These are phyloP conservation scores for Asterophora lycoperdoides DNA, from an alignment of 768 basidiomycete genomes.

Conservation along the genomic window DNA sequence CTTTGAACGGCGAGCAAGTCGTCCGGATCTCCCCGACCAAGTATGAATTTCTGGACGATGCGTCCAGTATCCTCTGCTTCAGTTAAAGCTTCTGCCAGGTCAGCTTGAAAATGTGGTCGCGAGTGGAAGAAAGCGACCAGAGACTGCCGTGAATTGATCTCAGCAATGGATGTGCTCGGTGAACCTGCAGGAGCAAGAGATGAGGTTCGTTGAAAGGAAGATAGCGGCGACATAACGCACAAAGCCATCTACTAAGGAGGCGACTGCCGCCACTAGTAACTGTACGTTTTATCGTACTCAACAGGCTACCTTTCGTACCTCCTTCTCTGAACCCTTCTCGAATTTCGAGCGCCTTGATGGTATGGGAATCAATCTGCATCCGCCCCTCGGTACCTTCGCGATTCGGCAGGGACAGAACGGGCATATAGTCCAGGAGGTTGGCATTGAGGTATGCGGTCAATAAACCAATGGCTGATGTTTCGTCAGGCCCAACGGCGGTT, in stretches of 20 bases:
- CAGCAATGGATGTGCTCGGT: conserved; percentile 69
- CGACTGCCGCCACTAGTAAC: conserved; percentile 74
- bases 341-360: conserved; percentile 86
- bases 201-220: conserved; percentile 1
- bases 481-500: conserved; percentile 24
- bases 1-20: conserved; percentile 65
- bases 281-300: conserved; percentile 74
- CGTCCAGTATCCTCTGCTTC: conserved; percentile 68
- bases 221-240: conserved; percentile 47
- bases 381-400: conserved; percentile 50
- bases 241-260: conserved; percentile 70
- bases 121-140: conserved; percentile 67
- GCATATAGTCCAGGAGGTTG: conserved; percentile 78
- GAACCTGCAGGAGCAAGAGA: conserved; percentile 49
- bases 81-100: conserved; percentile 52
- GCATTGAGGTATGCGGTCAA: conserved; percentile 61
- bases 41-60: conserved; percentile 70
- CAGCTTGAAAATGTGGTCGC: conserved; percentile 59
- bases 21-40: conserved; percentile 59
- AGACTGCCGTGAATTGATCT: conserved; percentile 73
- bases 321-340: conserved; percentile 72
- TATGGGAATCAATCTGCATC: conserved; percentile 91
- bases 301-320: conserved; percentile 65
- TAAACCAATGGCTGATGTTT: conserved; percentile 55
- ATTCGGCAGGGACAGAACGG: conserved; percentile 51